Base-by-base conservation (phyloP, 2,329 filamentous ascomycete genomes). In the Arthrobotrys sinensis region DNA sequence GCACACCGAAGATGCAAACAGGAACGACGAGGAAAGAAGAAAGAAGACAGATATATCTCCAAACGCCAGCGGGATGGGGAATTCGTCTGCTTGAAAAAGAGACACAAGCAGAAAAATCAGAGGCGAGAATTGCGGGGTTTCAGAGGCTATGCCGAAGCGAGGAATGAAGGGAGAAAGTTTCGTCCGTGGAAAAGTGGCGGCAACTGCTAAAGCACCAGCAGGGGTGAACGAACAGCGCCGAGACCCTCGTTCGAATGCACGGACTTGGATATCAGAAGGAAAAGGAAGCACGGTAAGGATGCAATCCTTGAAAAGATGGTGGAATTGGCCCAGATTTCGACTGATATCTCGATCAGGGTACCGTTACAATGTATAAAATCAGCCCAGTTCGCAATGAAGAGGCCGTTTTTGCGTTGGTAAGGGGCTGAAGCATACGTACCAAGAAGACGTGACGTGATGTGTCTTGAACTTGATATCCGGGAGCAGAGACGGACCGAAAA, bases 91-190 rank as follows among this genome's bases (percentile, higher is more conserved):
- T 68, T 71, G 67, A 60, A 73, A 71, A 71, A 67, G 67, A 71
- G 66, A 45, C 66, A 77, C 65, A 62, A 66, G 65, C 57, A 67
- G 70, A 67, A 77, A 78, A 78, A 62, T 16, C 67, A 55, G 71
- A 69, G 75, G 75, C 75, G 73, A 78, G 67, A 72, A 78, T 78
- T 78, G 75, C 75, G 75, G 75, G 75, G 75, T 78, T 78, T 78
- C 67, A 78, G 75, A 78, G 75, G 67, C 67, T 78, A 78, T 72
- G 75, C 75, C 75, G 50, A 78, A 78, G 75, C 75, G 75, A 78
- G 75, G 67, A 72, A 65, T 67, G 67, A 71, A 65, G 67, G 50
- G 67, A 78, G 73, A 76, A 71, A 66, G 75, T 78, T 72, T 78
- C 75, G 75, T 78, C 67, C 75, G 75, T 78, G 75, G 67, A 64